These are phyloP conservation scores for Periconia digitata DNA, from an alignment of 2,329 filamentous ascomycete species.

Conservation along the genomic window DNA sequence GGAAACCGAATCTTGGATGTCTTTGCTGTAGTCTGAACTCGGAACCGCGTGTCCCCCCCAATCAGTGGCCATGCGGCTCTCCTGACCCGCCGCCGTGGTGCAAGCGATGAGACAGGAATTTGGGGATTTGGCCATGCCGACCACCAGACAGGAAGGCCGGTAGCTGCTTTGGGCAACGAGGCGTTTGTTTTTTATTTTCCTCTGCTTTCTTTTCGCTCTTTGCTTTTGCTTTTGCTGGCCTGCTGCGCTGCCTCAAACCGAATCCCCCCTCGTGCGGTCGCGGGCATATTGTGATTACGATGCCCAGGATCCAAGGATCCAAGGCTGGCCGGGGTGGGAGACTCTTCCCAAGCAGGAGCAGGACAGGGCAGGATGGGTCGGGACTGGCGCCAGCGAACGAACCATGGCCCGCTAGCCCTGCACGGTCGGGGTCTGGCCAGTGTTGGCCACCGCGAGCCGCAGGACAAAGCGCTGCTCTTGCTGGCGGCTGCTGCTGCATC, in stretches of 20 bases:
- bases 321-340: too few relatives aligned
- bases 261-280: too few relatives aligned
- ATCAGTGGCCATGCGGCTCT: constrained; percentile 32
- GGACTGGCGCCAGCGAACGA: constrained; percentile 40
- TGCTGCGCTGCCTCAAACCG: too few relatives aligned
- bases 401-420: constrained; percentile 20
- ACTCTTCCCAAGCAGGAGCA: constrained; percentile 38
- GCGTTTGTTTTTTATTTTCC: constrained; percentile 20
- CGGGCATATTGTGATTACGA: too few relatives aligned
- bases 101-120: constrained; percentile 21
- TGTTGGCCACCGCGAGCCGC: constrained; percentile 16
- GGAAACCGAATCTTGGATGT: too few relatives aligned
- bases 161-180: neutral
- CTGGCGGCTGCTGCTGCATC: neutral
- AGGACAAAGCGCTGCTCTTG: constrained; percentile 29
- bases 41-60: too few relatives aligned
- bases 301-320: neutral
- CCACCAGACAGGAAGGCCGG: constrained; percentile 17
- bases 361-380: constrained; percentile 30
- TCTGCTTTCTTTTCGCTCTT: neutral
- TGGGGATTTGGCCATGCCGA: too few relatives aligned
- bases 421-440: constrained; percentile 41
- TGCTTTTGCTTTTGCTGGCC: neutral
- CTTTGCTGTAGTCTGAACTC: too few relatives aligned
- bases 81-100: constrained; percentile 37